Percentiles rank a stretch among this genome's conserved stretches.
Evolutionary conservation across 2,329 filamentous ascomycete species (phyloP).

Genomic region (Periconia digitata): DNA sequence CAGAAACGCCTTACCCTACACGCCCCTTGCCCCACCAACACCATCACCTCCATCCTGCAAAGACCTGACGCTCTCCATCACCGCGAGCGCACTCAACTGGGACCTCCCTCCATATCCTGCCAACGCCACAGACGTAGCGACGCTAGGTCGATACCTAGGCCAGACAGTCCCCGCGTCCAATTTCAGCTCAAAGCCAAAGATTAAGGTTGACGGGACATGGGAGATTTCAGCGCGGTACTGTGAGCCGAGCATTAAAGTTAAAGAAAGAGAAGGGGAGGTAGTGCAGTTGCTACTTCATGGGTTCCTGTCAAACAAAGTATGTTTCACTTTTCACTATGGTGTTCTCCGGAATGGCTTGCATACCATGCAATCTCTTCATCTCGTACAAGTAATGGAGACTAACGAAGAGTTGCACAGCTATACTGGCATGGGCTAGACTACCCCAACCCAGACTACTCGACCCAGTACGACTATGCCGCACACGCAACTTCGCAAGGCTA

Average conservation of each 20-base stretch:
- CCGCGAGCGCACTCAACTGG: not conserved
- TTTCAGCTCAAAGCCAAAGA: not conserved
- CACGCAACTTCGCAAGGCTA: constrained; percentile 56
- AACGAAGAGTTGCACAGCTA: not conserved
- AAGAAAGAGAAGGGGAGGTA: not conserved
- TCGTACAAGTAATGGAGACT: not conserved
- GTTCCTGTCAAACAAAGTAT: not conserved
- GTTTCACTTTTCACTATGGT: not conserved
- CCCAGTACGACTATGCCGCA: constrained; percentile 5
- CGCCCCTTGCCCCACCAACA: not conserved
- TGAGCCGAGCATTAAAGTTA: not conserved
- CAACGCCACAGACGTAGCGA: not conserved
- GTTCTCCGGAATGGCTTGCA: too few species aligned
- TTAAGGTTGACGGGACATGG: not conserved
- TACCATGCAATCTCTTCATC: too few species aligned
- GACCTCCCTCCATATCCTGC: constrained; percentile 1
- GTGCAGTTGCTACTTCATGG: constrained; percentile 4
- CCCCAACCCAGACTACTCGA: not conserved
- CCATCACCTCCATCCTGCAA: not conserved
- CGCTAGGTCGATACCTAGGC: not conserved
- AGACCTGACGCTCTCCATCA: not conserved
- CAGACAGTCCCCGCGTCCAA: not conserved
- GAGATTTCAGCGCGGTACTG: constrained; percentile 2
- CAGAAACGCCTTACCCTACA: not conserved
- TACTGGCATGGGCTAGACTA: not conserved